Evolutionary conservation across 1,139 yeast genomes (phyloP).

Genomic region (Hansenula lynferdii): DNA sequence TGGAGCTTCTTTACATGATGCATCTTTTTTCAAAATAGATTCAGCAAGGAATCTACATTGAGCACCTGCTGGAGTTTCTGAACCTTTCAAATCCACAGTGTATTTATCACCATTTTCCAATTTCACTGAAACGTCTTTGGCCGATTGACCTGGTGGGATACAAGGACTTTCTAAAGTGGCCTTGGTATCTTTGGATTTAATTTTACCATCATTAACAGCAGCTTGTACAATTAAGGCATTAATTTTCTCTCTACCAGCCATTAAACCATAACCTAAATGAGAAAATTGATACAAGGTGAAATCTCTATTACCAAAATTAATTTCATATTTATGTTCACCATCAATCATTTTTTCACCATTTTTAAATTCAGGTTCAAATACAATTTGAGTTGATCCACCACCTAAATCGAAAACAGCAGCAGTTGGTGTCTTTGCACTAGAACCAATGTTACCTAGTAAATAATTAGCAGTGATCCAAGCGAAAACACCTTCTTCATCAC

Average conservation of each 20-base stretch:
- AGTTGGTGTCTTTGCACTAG: slow-evolving; percentile 65
- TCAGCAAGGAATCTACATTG: slow-evolving; percentile 90
- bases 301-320: slow-evolving; percentile 74
- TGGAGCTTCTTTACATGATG: slow-evolving; percentile 66
- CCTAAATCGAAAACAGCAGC: slow-evolving; percentile 98
- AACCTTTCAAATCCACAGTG: slow-evolving; percentile 71
- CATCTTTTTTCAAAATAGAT: slow-evolving; percentile 74
- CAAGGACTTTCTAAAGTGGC: slow-evolving; percentile 70
- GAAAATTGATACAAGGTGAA: slow-evolving; percentile 91
- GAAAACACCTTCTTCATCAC: slow-evolving; percentile 96
- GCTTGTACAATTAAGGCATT: slow-evolving; percentile 54
- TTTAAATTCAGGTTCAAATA: slow-evolving; percentile 80
- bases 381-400: slow-evolving; percentile 98
- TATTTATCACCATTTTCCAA: slow-evolving; percentile 45
- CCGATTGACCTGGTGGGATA: slow-evolving; percentile 67
- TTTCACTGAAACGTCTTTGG: slow-evolving; percentile 54
- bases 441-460: slow-evolving; percentile 87
- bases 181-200: slow-evolving; percentile 33
- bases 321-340: slow-evolving; percentile 84
- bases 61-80: slow-evolving; percentile 51
- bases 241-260: slow-evolving; percentile 86
- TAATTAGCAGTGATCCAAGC: slow-evolving; percentile 98
- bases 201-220: slow-evolving; percentile 37
- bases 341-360: slow-evolving; percentile 59
- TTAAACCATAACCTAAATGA: slow-evolving; percentile 92